phyloP scores from a whole-genome alignment of 2,329 filamentous ascomycete species.

The Fusarium nisikadoi region DNA sequence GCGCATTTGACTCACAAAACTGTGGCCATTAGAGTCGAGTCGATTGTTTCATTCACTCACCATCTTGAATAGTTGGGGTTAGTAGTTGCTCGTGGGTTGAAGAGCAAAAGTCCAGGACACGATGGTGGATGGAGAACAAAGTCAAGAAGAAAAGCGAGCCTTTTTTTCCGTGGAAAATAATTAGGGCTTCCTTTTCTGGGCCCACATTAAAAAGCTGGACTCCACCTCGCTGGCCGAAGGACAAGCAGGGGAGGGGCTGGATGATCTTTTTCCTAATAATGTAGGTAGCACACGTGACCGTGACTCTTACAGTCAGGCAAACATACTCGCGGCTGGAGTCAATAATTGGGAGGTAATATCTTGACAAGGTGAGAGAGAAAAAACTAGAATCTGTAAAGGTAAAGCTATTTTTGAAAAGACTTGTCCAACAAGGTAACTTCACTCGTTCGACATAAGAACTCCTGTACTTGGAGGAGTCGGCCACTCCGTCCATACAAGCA shows the following conservation, averaged over 20 bases:
- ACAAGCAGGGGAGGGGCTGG: slow-evolving; percentile 4
- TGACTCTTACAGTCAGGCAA: slow-evolving; percentile 17
- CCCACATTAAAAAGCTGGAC: slow-evolving; percentile 22
- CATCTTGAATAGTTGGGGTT: slow-evolving; percentile 54
- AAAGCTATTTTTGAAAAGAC: not conserved
- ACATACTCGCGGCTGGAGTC: slow-evolving; percentile 24
- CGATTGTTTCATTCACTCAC: slow-evolving; percentile 50
- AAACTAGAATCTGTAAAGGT: slow-evolving; percentile 18
- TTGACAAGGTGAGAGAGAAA: not conserved
- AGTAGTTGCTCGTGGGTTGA: slow-evolving; percentile 51
- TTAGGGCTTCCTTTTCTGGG: slow-evolving; percentile 50
- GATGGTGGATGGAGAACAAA: slow-evolving; percentile 44
- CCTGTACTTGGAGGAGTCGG: no score
- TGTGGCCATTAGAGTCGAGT: slow-evolving; percentile 54
- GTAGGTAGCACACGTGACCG: slow-evolving; percentile 33
- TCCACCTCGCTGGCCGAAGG: slow-evolving; percentile 4
- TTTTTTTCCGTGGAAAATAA: slow-evolving; percentile 48
- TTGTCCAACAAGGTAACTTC: not conserved
- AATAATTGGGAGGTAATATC: slow-evolving; percentile 10
- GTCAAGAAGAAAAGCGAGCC: slow-evolving; percentile 42
- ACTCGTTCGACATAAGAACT: not conserved
- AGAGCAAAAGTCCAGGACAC: slow-evolving; percentile 50
- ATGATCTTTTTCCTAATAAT: not conserved
- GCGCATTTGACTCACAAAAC: slow-evolving; percentile 51
- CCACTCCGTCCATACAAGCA: not conserved